phyloP scores from a whole-genome alignment of 441 rosid genomes.

The Eruca vesicaria region DNA sequence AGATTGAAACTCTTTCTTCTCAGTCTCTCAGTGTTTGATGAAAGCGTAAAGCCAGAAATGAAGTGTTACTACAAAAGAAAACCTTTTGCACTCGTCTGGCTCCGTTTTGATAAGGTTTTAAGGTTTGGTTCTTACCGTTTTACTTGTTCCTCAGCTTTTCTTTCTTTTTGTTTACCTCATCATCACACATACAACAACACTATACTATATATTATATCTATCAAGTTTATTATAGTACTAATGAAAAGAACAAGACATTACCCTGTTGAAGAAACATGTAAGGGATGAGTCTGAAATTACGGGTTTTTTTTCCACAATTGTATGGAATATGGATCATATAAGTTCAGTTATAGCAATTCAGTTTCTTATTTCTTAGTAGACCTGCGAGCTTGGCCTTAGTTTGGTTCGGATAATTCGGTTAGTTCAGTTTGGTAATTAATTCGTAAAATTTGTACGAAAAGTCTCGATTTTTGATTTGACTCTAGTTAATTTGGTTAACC shows the following conservation, averaged over 20 bases:
- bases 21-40: conserved; percentile 31
- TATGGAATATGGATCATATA: neutral
- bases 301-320: too few relatives aligned
- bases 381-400: neutral
- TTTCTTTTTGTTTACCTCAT: conserved; percentile 14
- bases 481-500: neutral
- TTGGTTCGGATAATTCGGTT: neutral
- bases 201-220: conserved; percentile 19
- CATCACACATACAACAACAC: conserved; percentile 25
- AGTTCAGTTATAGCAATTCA: neutral
- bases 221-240: conserved; percentile 8
- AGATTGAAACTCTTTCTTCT: conserved; percentile 50
- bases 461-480: neutral
- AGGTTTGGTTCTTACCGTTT: conserved; percentile 17
- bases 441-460: neutral
- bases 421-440: neutral
- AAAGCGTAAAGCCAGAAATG: conserved; percentile 27
- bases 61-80: conserved; percentile 27
- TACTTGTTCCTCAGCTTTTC: neutral
- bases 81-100: conserved; percentile 36
- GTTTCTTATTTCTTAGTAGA: neutral
- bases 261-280: conserved; percentile 15
- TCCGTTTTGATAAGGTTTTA: conserved; percentile 17
- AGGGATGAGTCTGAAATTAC: conserved; percentile 17
- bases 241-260: conserved; percentile 6